Percentiles rank a stretch among this genome's conserved stretches.
These are phyloP conservation scores for Rachicladosporium sp. DNA, from an alignment of 2,329 filamentous ascomycete genomes.

Conservation along the genomic window DNA sequence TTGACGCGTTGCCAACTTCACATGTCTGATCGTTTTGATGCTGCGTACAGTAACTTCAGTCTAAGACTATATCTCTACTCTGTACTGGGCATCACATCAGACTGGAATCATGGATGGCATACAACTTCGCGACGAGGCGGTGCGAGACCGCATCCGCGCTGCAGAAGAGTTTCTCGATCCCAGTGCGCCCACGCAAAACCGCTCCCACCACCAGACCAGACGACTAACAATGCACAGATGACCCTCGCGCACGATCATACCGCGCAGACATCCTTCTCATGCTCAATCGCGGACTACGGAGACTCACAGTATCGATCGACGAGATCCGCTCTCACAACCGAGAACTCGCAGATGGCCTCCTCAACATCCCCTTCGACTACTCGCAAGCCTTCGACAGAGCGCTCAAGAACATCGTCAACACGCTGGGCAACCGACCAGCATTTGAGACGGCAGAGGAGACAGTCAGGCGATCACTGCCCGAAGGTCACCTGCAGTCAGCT, in stretches of 20 bases:
- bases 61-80: no score
- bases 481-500: background rate
- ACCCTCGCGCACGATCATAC: constrained; percentile 58
- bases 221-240: no score
- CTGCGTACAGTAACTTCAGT: no score
- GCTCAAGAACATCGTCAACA: constrained; percentile 75
- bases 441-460: constrained; percentile 67
- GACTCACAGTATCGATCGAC: constrained; percentile 58
- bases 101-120: constrained; percentile 50
- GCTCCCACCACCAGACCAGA: no score
- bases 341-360: constrained; percentile 66
- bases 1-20: no score
- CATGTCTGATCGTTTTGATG: no score
- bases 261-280: constrained; percentile 75
- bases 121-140: constrained; percentile 73
- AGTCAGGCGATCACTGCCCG: constrained; percentile 27
- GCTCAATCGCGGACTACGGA: constrained; percentile 49
- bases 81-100: background rate
- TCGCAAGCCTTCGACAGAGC: constrained; percentile 79
- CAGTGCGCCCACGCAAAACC: constrained; percentile 30
- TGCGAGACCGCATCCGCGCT: constrained; percentile 69
- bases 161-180: constrained; percentile 93
- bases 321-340: constrained; percentile 79
- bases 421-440: constrained; percentile 61
- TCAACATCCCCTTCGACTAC: constrained; percentile 80